Percentiles rank a stretch among this genome's conserved stretches.
These are phyloP conservation scores for Akanthomyces muscarius DNA, from an alignment of 2,329 filamentous ascomycete species.

Conservation along the genomic window DNA sequence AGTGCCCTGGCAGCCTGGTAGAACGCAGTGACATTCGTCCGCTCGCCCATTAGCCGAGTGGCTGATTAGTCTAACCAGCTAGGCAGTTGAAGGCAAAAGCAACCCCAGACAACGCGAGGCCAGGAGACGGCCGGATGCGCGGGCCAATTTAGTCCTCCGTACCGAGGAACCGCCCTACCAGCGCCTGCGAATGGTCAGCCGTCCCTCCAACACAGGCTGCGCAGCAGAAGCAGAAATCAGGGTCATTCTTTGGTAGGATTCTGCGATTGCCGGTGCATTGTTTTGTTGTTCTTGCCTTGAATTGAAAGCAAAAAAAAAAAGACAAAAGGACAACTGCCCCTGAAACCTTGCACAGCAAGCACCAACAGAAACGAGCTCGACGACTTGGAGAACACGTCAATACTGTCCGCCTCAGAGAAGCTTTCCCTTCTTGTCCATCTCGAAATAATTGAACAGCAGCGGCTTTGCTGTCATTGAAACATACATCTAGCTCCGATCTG, in stretches of 20 bases:
- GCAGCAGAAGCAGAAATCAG: neutral
- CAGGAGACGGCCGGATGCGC: neutral
- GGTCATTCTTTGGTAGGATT: neutral
- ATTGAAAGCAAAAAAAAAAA: no score
- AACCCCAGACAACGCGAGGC: neutral
- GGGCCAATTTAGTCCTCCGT: slow-evolving; percentile 16
- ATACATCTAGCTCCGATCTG: slow-evolving; percentile 6
- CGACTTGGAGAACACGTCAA: no score
- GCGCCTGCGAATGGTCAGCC: neutral
- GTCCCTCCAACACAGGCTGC: no score
- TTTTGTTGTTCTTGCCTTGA: no score
- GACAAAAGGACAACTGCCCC: neutral
- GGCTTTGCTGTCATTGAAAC: neutral
- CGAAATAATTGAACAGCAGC: neutral
- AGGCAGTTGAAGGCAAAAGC: neutral
- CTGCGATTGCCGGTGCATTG: neutral
- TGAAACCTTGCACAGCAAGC: neutral
- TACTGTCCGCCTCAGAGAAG: no score
- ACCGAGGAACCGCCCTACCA: slow-evolving; percentile 7
- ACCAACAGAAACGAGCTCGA: no score
- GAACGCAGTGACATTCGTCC: neutral
- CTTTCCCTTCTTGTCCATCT: no score
- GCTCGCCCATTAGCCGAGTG: neutral
- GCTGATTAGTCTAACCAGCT: neutral
- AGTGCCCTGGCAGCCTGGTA: neutral